Evolutionary conservation across 177 flowering plant genomes (phyloP).

Genomic region (Telopea speciosissima): DNA sequence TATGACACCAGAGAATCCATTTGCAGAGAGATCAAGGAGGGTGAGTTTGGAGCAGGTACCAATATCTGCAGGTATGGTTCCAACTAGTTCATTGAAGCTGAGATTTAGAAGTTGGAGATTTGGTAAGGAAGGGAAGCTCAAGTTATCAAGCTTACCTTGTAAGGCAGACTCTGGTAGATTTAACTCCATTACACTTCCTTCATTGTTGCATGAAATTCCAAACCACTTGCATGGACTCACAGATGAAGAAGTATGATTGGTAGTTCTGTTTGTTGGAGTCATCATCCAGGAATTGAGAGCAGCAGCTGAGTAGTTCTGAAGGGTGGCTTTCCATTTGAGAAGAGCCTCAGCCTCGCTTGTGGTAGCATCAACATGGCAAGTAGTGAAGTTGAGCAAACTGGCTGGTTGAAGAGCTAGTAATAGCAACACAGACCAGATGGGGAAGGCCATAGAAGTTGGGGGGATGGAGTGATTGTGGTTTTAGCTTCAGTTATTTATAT

Average conservation of each 20-base stretch:
- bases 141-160: constrained; percentile 4
- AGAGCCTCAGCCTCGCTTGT: constrained; percentile 8
- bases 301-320: background rate
- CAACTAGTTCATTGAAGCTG: constrained; percentile 2
- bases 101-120: constrained; percentile 3
- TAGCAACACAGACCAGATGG: too few species aligned
- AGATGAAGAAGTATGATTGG: too few species aligned
- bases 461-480: too few species aligned
- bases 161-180: constrained; percentile 4
- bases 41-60: background rate
- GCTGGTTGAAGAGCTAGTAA: too few species aligned
- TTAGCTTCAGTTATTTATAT: too few species aligned
- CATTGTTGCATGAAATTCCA: constrained; percentile 14
- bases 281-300: background rate
- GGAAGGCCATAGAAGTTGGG: too few species aligned
- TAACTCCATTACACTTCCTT: constrained; percentile 10
- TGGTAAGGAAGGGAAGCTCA: constrained; percentile 13
- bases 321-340: constrained; percentile 16
- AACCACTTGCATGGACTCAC: constrained; percentile 17
- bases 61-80: constrained; percentile 13
- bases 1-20: background rate
- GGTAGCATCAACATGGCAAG: too few species aligned
- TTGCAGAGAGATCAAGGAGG: background rate
- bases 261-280: background rate
- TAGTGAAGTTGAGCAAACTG: too few species aligned